Evolutionary conservation across 768 basidiomycete species (phyloP), one percentile per base, ranked within the genome.

Genomic region (Austroboletus festivus): DNA sequence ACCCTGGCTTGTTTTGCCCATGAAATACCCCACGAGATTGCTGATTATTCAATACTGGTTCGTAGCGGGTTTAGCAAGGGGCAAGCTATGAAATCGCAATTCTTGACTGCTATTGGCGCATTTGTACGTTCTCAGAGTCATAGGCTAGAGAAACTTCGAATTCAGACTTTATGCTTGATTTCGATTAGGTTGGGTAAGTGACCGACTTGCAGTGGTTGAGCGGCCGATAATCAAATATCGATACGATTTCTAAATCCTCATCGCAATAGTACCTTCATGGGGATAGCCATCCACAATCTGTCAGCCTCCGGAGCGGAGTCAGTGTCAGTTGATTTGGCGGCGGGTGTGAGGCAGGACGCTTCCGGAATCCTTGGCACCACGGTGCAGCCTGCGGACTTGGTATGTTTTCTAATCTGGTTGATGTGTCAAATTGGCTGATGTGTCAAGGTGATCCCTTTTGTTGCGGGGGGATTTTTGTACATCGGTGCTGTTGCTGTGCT

Each of bases 1-100:
- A 93, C 92, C n/a, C 77, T 95, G 39, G 93, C 93, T 21, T 94
- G 92, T 63, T 95, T 94, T 61, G 90, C 89, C 2, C 91, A 95
- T 65, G 92, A 95, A 69, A 94, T 95, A 45, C 93, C 93, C 16
- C 92, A 95, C 61, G 91, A 95, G 75, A 94, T 95, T 53, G 93
- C 92, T n/a, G 93, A 94, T 65, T 94, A 93, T 62, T 92, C 89
- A n/a, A 93, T 94, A 56, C 73, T 93, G 30, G 81, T 93, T 41
- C 83, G 88, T 35, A 90, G 88, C 57, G 92, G 93, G 4, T 93
- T 94, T 64, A 89, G 85, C 22, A 95, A 95, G 69, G 75, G 71
- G 56, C 90, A 94, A 64, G 93, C 93, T 3, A 93, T 95, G 92
- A 85, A 86, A 59, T 89, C 87, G 26, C 93, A 95, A 62, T 94